Percentiles rank a stretch among this genome's conserved stretches.
Conservation (phyloP, 176 grass and related monocot genomes). For the Secale cereale region DNA sequence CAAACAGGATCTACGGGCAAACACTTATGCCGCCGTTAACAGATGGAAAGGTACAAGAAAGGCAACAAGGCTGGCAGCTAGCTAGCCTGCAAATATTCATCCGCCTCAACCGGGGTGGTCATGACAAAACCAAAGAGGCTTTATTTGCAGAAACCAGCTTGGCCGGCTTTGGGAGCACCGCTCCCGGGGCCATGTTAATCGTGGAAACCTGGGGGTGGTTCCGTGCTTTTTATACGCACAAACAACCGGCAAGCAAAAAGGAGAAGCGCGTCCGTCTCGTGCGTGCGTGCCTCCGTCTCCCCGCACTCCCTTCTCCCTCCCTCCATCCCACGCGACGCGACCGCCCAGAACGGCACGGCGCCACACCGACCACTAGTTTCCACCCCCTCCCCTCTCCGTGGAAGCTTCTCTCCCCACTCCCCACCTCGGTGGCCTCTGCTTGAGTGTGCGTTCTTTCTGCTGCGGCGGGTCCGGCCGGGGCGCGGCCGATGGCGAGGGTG, state of each 20-base stretch:
- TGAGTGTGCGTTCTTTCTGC: background rate
- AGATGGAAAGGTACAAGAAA: background rate
- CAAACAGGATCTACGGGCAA: too few relatives aligned
- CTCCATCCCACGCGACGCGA: background rate
- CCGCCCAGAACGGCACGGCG: slow-evolving; percentile 10
- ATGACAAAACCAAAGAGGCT: too few relatives aligned
- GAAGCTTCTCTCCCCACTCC: background rate
- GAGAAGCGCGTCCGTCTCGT: slow-evolving; percentile 14
- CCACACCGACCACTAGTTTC: slow-evolving; percentile 18
- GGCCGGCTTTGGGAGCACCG: too few relatives aligned
- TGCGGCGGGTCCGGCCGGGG: background rate
- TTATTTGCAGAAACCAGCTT: too few relatives aligned
- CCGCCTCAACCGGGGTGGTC: too few relatives aligned
- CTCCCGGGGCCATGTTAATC: background rate
- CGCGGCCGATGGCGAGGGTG: slow-evolving; percentile 25
- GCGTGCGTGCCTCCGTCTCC: background rate
- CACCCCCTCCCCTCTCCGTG: background rate
- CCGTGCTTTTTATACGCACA: slow-evolving; percentile 1
- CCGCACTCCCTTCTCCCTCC: background rate
- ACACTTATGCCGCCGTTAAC: background rate
- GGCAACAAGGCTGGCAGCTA: background rate
- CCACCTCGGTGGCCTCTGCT: too few relatives aligned
- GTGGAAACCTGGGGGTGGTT: background rate
- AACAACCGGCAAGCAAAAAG: slow-evolving; percentile 7
- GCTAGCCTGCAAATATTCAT: background rate